phyloP scores from a whole-genome alignment of 441 rosid species.

The Populus trichocarpa region DNA sequence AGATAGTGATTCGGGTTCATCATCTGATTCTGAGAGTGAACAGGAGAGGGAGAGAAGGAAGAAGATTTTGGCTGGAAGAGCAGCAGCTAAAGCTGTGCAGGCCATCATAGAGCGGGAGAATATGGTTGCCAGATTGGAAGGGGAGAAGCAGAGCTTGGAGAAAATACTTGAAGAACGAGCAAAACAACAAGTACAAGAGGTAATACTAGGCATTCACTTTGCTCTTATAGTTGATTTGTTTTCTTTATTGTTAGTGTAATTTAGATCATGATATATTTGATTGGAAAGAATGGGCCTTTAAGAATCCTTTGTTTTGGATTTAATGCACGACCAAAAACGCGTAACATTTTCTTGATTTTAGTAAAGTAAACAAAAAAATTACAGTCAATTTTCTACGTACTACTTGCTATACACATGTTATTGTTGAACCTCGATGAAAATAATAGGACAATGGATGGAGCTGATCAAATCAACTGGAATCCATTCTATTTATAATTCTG shows the following conservation, averaged over 20 bases:
- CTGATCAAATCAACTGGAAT: neutral
- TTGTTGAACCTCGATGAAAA: neutral
- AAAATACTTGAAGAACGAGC: slow-evolving; percentile 93
- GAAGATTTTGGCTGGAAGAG: slow-evolving; percentile 73
- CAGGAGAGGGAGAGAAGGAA: slow-evolving; percentile 75
- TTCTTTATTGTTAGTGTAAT: neutral
- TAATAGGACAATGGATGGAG: neutral
- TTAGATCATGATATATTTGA: neutral
- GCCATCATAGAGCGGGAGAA: slow-evolving; percentile 86
- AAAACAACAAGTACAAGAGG: slow-evolving; percentile 94
- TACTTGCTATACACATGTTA: neutral
- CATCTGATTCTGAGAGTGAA: slow-evolving; percentile 83
- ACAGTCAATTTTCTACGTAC: neutral
- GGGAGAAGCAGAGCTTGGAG: slow-evolving; percentile 94
- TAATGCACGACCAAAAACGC: neutral
- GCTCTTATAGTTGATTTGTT: neutral
- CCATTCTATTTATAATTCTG: neutral
- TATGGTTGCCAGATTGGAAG: slow-evolving; percentile 86
- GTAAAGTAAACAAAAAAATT: neutral
- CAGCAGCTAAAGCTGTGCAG: slow-evolving; percentile 72
- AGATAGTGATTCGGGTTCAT: slow-evolving; percentile 59
- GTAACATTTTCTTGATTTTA: neutral
- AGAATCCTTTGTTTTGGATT: neutral
- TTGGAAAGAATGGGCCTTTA: neutral
- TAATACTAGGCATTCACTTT: slow-evolving; percentile 19